Evolutionary conservation across 768 basidiomycete species (phyloP).

Genomic region (Xerocomus spinulosus): DNA sequence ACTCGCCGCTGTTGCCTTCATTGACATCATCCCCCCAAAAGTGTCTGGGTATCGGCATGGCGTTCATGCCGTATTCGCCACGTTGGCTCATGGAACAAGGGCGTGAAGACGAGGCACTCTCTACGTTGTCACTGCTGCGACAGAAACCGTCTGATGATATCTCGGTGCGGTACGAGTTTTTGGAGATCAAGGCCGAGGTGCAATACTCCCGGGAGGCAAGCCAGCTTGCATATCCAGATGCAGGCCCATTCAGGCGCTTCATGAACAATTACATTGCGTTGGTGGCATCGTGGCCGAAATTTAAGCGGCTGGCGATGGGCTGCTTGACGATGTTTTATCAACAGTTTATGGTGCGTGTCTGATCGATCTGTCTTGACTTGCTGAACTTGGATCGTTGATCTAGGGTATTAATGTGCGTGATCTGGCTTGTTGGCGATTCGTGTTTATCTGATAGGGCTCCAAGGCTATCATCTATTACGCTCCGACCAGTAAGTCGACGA

Average conservation of each 20-base stretch:
- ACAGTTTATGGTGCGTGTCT: slow-evolving; percentile 28
- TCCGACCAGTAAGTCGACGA: slow-evolving; percentile 16
- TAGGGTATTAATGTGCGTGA: slow-evolving; percentile 27
- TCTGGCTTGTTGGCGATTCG: not conserved
- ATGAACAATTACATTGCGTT: slow-evolving; percentile 24
- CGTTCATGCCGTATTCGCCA: slow-evolving; percentile 39
- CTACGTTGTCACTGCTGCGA: slow-evolving; percentile 33
- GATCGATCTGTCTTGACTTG: not conserved
- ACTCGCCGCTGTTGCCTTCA: not conserved
- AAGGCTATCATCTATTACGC: slow-evolving; percentile 30
- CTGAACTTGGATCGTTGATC: not conserved
- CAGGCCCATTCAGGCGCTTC: slow-evolving; percentile 14
- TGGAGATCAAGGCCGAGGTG: slow-evolving; percentile 38
- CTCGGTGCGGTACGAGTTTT: slow-evolving; percentile 35
- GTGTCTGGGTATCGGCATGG: slow-evolving; percentile 31
- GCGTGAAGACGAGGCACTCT: slow-evolving; percentile 33
- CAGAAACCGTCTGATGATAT: slow-evolving; percentile 29
- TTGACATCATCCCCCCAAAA: slow-evolving; percentile 6
- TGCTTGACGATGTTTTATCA: slow-evolving; percentile 32
- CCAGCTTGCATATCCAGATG: slow-evolving; percentile 18
- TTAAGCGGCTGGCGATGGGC: slow-evolving; percentile 28
- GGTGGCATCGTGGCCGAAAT: slow-evolving; percentile 29
- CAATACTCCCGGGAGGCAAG: slow-evolving; percentile 23
- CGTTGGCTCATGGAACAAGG: slow-evolving; percentile 40
- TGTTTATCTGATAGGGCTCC: slow-evolving; percentile 4